Conservation (phyloP, 495 filamentous ascomycete species). For the Hypomontagnella submonticulosa region DNA sequence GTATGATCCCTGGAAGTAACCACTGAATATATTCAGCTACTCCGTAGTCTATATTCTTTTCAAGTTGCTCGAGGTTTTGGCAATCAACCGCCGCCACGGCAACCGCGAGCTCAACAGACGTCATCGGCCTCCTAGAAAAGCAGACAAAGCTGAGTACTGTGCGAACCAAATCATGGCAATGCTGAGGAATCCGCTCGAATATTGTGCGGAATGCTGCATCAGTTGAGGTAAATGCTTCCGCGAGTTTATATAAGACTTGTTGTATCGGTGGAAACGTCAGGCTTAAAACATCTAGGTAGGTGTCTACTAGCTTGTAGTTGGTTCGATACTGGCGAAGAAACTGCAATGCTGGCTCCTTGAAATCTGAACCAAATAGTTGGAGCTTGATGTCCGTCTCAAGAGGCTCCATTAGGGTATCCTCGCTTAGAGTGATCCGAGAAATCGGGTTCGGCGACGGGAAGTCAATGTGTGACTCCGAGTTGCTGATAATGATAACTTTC, state of each 20-base stretch:
- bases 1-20: constrained; percentile 22
- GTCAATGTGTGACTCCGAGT: not conserved
- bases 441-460: not conserved
- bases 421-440: not conserved
- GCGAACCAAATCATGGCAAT: constrained; percentile 2
- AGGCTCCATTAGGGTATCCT: not conserved
- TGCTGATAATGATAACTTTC: constrained; percentile 23
- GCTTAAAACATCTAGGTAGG: not conserved
- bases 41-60: not conserved
- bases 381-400: constrained; percentile 11
- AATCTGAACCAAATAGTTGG: no score
- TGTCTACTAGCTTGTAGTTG: constrained; percentile 9
- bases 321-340: not conserved
- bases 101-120: constrained; percentile 7
- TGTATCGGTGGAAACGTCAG: not conserved
- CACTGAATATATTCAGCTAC: not conserved
- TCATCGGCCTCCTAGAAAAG: constrained; percentile 19
- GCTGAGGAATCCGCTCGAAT: constrained; percentile 12
- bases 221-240: constrained; percentile 8
- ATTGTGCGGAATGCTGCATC: constrained; percentile 8
- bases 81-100: constrained; percentile 8
- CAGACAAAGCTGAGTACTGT: constrained; percentile 16
- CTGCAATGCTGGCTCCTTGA: constrained; percentile 3
- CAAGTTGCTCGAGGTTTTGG: constrained; percentile 13
- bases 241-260: not conserved